Evolutionary conservation across 2,329 filamentous ascomycete species (phyloP), one percentile per base, ranked within the genome.

Genomic region (Pseudogymnoascus destructans): DNA sequence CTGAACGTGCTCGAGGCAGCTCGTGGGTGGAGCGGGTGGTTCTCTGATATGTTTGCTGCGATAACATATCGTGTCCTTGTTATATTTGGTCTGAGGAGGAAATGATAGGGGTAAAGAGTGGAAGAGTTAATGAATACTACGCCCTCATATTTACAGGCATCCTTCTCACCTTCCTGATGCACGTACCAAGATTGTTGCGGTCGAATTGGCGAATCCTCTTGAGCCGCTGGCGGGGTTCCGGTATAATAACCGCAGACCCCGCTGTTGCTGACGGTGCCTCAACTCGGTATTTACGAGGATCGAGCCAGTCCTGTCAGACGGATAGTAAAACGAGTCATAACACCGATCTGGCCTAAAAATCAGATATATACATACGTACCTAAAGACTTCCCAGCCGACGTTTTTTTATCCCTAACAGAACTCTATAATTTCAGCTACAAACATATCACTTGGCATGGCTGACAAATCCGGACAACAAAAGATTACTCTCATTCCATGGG

Each of bases 1-100:
- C 52, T 86, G 62, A 82, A 84, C 65, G 65, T 73, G 27, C 64
- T 79, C 33, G 74, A 77, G 61, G 65, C 64, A 30, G 65, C 74
- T 9, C 73, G 75, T 62, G 80, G 81, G 0, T 85, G 79, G 80
- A 61, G 69, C 32, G 80, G 78, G 2, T 76, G 64, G 60, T 57
- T 58, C 11, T 32, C 54, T 27, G 67, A 70, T 60, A 40, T 64
- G 8, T 56, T 60, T 3, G 54, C 52, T n/a, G 63, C 63, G 11
- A 61, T 65, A 25, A 54, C 58, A 9, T 64, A 66, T 60, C 61
- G 67, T 10, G 59, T 67, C 52, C 36, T 59, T 2, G 17, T 30
- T n/a, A 27, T 27, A 30, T 52, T 52, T 17, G 42, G 42, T n/a
- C 1, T 52, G 23, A 33, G 4, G n/a, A 25, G 11, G n/a, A 27